phyloP scores from a whole-genome alignment of 257 asterid genomes.

The Solanum etuberosum region DNA sequence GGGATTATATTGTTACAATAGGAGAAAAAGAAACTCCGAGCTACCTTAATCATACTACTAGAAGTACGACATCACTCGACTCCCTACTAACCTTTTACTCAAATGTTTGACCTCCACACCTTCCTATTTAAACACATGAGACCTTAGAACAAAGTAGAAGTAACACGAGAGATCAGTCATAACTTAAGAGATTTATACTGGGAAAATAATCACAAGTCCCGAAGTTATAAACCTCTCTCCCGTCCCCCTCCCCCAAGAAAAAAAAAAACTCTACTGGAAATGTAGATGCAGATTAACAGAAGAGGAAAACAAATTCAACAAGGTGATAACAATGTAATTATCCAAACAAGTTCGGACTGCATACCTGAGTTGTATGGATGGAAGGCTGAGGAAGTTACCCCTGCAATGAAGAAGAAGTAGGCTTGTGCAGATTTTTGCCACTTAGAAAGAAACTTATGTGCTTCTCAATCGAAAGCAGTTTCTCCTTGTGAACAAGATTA shows the following conservation, averaged over 20 bases:
- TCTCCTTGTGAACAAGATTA: constrained; percentile 50
- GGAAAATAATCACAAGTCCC: background rate
- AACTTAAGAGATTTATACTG: background rate
- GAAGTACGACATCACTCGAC: no score
- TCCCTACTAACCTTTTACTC: no score
- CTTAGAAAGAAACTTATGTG: constrained; percentile 53
- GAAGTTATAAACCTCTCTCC: background rate
- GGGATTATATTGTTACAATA: no score
- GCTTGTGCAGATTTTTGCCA: constrained; percentile 53
- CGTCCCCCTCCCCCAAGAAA: no score
- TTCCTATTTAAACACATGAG: background rate
- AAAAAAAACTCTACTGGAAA: no score
- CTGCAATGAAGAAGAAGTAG: constrained; percentile 40
- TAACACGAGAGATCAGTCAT: background rate
- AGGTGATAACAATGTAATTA: background rate
- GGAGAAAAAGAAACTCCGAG: no score
- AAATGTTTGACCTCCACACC: no score
- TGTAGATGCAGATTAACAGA: no score
- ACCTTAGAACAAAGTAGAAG: background rate
- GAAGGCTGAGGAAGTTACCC: constrained; percentile 62
- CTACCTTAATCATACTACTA: no score
- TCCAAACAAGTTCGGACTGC: background rate
- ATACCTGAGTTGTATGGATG: constrained; percentile 6
- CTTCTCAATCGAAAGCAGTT: constrained; percentile 44
- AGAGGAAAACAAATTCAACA: background rate